Evolutionary conservation across 1,284 basidiomycete genomes (phyloP), one percentile per base, ranked within the genome.

Genomic region (Xerocomus cyaneibrunnescens): DNA sequence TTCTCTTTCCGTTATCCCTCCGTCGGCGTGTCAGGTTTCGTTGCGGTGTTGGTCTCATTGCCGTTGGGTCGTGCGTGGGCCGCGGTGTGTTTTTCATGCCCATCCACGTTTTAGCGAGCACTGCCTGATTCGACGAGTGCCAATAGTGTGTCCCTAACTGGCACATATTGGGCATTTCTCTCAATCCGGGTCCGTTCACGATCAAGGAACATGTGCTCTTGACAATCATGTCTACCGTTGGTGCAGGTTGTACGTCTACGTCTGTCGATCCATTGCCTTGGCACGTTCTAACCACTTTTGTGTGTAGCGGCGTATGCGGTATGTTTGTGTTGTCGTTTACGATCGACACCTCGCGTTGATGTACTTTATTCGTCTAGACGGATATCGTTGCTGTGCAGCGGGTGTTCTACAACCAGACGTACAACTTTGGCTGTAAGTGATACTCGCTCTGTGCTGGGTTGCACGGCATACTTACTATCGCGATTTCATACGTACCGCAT

Each of bases 201-300:
- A 80, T 89, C 64, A 89, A 89, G 67, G 85, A 87, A 59, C 85
- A 87, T 62, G 84, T 84, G 7, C 67, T 82, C 43, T 71, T 75
- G 54, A 82, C 87, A 7, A 87, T 94, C 68, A 94, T 95, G 89
- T 85, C 88, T 8, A 75, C 84, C 51, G 85, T 89, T 13, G 83
- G 81, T 19, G 66, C 76, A 16, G 64, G 69, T 16, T 81, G 67
- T 67, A 47, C 37, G 66, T 64, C n/a, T 39, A 41, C 34, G 62
- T 61, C 16, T 39, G 17, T 37, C 27, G 2, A 2, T 28, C 36
- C 13, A 4, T 13, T 30, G n/a, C 5, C 3, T 8, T 27, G 6
- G 2, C 23, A 28, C 8, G 25, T 46, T 38, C 45, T 58, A 35
- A 66, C 13, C 3, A 3, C 13, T 35, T 21, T 12, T 14, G 7